Evolutionary conservation across 169 alveolate species (phyloP), one percentile per base, ranked within the genome.

Genomic region (Blepharisma undulans): DNA sequence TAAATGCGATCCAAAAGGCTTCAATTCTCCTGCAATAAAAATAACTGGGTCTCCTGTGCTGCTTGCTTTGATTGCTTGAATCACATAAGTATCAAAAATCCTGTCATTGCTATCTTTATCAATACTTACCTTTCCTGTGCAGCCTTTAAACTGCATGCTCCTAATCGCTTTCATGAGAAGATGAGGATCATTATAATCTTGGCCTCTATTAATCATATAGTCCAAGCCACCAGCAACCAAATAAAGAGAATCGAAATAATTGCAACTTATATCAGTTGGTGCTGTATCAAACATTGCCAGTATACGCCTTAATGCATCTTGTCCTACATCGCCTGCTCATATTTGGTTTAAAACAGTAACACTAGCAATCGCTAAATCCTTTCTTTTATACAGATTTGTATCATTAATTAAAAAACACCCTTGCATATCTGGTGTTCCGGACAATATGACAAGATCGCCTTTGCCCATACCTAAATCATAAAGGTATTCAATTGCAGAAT

Each of bases 391-490:
- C 10, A 5, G 12, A 48, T 48, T 48, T 48, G 66, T 48, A 48
- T 48, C 66, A 48, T 48, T 48, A 10, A 10, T 12, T 48, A 48
- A 10, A 48, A 48, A 48, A 48, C 14, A 48, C 7, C 14, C 14
- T 5, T 10, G 14, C 7, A 48, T 12, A 0, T 48, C 66, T 48
- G 66, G 66, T 0, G 66, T 18, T 3, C 66, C 66, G 7, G 66
- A 12, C 66, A 48, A 10, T 10, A 48, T 18, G 14, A 48, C 14
- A 18, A 48, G 7, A 48, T 79, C 87, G 7, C 87, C 89, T 84
- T 59, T 84, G 32, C 89, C 36, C 14, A 84, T 25, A 18, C 89
- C 89, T 12, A 59, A 19, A 59, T 84, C 89, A 84, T 84, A 84
- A 0, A 84, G n/a, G 8, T 14, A 77, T 84, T 84, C 89, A 0